phyloP scores from a whole-genome alignment of 352 stramenopile species.

The Pythium aristosporum region DNA sequence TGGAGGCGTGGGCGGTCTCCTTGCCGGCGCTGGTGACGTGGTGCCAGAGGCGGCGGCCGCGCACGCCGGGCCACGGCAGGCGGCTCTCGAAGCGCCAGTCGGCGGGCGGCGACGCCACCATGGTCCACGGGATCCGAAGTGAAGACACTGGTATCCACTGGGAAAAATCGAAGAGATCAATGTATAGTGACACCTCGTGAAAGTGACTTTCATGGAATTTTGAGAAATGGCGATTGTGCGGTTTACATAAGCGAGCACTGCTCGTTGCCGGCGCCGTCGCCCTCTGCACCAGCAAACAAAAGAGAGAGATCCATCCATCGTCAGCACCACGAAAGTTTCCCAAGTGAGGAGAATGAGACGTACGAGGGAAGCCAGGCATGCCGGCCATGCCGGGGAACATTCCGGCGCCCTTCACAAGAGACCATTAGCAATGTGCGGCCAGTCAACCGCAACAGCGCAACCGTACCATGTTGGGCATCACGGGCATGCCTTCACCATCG shows the following conservation, averaged over 20 bases:
- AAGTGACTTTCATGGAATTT: slow-evolving; percentile 22
- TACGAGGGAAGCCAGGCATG: slow-evolving; percentile 77
- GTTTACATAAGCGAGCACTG: slow-evolving; percentile 74
- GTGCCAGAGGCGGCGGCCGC: slow-evolving; percentile 37
- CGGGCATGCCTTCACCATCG: slow-evolving; percentile 95
- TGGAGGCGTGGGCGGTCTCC: not conserved
- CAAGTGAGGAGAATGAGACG: slow-evolving; percentile 18
- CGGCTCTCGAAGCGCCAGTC: slow-evolving; percentile 33
- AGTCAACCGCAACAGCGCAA: too few relatives aligned
- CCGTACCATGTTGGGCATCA: slow-evolving; percentile 92
- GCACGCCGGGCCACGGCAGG: slow-evolving; percentile 51
- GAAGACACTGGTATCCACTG: not conserved
- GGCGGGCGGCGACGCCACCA: slow-evolving; percentile 11
- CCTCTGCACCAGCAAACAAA: slow-evolving; percentile 32
- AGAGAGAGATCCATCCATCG: slow-evolving; percentile 3
- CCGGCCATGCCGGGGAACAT: slow-evolving; percentile 85
- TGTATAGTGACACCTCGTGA: slow-evolving; percentile 5
- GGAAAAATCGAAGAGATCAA: slow-evolving; percentile 3
- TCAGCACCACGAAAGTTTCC: not conserved
- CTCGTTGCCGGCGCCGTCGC: slow-evolving; percentile 56
- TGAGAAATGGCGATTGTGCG: not conserved
- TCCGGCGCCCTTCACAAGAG: slow-evolving; percentile 44
- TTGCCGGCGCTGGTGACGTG: slow-evolving; percentile 14
- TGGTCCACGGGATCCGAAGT: slow-evolving; percentile 5
- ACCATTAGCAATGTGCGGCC: not conserved